Evolutionary conservation across 352 stramenopile species (phyloP).

Genomic region (Pythium apleroticum): DNA sequence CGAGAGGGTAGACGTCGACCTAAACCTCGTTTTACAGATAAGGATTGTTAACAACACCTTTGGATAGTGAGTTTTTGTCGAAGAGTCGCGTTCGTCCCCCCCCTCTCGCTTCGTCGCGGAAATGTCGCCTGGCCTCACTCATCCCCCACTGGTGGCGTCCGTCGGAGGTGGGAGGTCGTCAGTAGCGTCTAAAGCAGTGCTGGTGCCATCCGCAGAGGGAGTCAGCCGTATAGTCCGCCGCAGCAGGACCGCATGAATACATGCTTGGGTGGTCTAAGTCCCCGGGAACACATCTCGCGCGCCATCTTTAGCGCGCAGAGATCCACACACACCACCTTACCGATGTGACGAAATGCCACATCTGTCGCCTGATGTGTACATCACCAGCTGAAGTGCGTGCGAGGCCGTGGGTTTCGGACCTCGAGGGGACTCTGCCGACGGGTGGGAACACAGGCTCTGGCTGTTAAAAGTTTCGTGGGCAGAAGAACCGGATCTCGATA

Average conservation of each 20-base stretch:
- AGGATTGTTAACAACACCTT: not conserved
- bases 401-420: not conserved
- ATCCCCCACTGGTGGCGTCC: not conserved
- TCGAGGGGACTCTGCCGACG: not conserved
- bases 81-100: conserved; percentile 9
- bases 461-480: not conserved
- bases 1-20: not conserved
- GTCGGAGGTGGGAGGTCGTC: not conserved
- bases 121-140: not conserved
- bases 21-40: not conserved
- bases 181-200: not conserved
- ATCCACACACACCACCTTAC: too few species aligned
- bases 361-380: not conserved
- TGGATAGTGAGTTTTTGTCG: conserved; percentile 9
- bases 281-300: too few species aligned
- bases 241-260: not conserved
- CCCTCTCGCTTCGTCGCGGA: conserved; percentile 5
- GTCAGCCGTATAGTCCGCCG: not conserved
- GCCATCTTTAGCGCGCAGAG: too few species aligned
- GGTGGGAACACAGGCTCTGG: too few species aligned
- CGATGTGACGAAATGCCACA: not conserved
- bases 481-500: not conserved
- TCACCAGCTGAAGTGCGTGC: not conserved
- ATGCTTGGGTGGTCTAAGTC: too few species aligned
- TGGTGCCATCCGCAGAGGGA: not conserved